phyloP scores from a whole-genome alignment of 1,139 yeast species.

The Suhomyces coccinellae region DNA sequence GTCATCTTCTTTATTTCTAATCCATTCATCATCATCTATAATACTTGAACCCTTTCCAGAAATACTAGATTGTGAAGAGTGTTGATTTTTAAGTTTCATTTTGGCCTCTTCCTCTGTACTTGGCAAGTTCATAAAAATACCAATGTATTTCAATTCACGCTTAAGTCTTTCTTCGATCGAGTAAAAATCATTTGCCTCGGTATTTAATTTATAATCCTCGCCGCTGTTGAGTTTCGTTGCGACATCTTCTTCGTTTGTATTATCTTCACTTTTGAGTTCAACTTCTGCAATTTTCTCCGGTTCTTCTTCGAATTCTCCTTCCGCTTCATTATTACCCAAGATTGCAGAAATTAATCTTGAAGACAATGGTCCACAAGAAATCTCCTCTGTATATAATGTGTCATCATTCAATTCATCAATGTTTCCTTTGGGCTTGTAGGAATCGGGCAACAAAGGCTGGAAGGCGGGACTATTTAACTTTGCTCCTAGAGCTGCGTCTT shows the following conservation, averaged over 20 bases:
- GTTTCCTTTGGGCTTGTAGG: conserved; percentile 63
- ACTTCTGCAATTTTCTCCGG: conserved; percentile 16
- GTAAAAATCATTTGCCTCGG: conserved; percentile 59
- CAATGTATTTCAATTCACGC: conserved; percentile 85
- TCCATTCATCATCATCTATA: conserved; percentile 75
- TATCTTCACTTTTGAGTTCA: conserved; percentile 13
- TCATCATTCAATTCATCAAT: conserved; percentile 63
- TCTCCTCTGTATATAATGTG: conserved; percentile 64
- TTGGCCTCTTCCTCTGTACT: conserved; percentile 32
- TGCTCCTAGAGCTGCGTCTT: conserved; percentile 54
- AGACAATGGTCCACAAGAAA: conserved; percentile 91
- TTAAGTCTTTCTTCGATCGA: conserved; percentile 85
- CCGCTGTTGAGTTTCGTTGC: conserved; percentile 41
- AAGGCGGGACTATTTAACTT: conserved; percentile 42
- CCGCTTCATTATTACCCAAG: conserved; percentile 52
- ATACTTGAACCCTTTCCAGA: conserved; percentile 28
- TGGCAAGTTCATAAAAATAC: conserved; percentile 74
- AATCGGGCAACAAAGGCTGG: conserved; percentile 41
- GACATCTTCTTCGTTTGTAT: conserved; percentile 23
- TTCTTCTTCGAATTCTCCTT: conserved; percentile 27
- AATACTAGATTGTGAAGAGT: conserved; percentile 2
- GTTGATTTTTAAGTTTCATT: conserved; percentile 13
- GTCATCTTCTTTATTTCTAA: conserved; percentile 84
- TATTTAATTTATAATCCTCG: conserved; percentile 36
- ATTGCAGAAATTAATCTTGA: conserved; percentile 84